Base-by-base conservation (phyloP, 805 yeast genomes). In the Saturnispora ahearnii region DNA sequence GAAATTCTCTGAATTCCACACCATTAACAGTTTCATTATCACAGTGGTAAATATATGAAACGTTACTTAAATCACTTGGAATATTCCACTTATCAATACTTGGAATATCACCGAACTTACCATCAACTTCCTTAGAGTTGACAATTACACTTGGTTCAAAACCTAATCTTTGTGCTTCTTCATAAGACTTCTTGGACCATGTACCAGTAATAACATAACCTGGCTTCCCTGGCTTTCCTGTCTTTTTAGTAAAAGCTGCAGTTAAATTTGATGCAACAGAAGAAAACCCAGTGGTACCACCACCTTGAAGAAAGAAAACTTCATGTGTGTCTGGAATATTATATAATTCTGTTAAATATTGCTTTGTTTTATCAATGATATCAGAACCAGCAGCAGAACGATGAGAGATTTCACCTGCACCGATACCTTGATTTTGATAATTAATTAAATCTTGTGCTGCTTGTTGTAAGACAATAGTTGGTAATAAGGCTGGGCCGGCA, bases 1-100 rank as follows among this genome's bases (percentile, higher is more conserved):
- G 83, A 48, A 68, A 67, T 38, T 57, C 59, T 13, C 52, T 46
- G 71, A 86, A 88, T 68, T 93, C 99, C 50, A 84, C 87, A 54
- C 99, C 99, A 64, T 87, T 79, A 34, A 93, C 98, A 11, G 99
- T 93, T 71, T 93, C 99, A 67, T 93, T 93, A 68, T 93, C 99
- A 71, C 98, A 90, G 61, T 83, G 78, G 67, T 88, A 93, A 50
- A 91, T 78, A 63, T 82, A 93, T 2, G 97, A 88, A 26, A 89
- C 80, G 49, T 84, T 78, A 9, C 74, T 73, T 31, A 76, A 67
- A 50, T 84, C 79, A n/a, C 71, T 69, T 24, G 79, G 73, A 55
- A 77, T 77, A 13, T 50, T 49, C 95, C 95, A 89, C 57, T 78
- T 71, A 3, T 75, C 69, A 56, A 76, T 75, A 15, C 73, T 68